Base-by-base conservation (phyloP, 768 basidiomycete species). In the Leccinum boreale region DNA sequence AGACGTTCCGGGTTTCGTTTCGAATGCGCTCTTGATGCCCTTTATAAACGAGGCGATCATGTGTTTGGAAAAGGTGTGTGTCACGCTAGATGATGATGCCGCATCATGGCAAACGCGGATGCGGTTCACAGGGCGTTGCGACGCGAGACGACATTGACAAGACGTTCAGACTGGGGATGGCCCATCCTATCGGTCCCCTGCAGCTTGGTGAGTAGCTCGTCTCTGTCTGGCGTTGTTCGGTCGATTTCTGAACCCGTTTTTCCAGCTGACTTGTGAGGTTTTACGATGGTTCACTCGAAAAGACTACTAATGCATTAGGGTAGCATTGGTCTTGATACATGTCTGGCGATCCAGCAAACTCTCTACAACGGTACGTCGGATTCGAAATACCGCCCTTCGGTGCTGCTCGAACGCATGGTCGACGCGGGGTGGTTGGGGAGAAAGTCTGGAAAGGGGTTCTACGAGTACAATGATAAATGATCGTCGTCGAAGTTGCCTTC, bases 21-120 rank as follows among this genome's bases (percentile, higher is more conserved):
- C 93, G 1, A 95, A 97, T 66, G 94, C 93, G 1, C 80, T 95
- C 29, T 76, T 98, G 46, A 98, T 98, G 92, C 96, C 96, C 2
- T 98, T 94, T 74, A 88, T 98, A 64, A 98, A 98, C 64, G 96
- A 98, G 80, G 95, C 95, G 0, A 92, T 98, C 63, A 89, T 96
- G 85, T 87, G 86, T 63, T 78, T 98, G 1, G 95, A 98, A 73
- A 92, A 90, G 80, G 92, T 90, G 51, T 10, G 29, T 36, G 33
- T 7, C 17, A 9, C 12, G 5, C 14, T 19, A 8, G 3, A 19
- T 17, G 19, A 56, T 12, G 12, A 7, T 45, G 26, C 2, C 28
- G 5, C 39, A n/a, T 19, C 11, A 0, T 21, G 19, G 42, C 5
- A 44, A 12, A 44, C 19, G 19, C 3, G 4, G 19, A 44, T 21